Base-by-base conservation (phyloP, 1,139 yeast genomes). In the Yamadazyma spencermartinsiae region DNA sequence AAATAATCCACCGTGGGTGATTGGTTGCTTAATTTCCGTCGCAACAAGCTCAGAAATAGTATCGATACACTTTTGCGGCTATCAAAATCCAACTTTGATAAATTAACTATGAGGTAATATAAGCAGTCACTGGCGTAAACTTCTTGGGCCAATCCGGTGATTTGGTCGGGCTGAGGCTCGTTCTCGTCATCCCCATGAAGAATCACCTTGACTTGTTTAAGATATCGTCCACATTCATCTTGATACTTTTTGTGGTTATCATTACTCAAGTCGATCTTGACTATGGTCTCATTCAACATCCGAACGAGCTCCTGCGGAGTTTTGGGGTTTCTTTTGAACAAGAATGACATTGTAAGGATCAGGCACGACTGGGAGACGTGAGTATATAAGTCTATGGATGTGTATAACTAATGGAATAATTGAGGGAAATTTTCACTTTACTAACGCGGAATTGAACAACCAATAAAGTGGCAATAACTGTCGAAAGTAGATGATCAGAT, bases 321-420 rank as follows among this genome's bases (percentile, higher is more conserved):
- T 61, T 88, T 88, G n/a, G 95, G 96, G 57, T 83, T 86, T 56
- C 96, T 75, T 51, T 88, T 86, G 73, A 92, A 90, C 53, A 92
- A 70, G 55, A 90, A 90, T 14, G 97, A 86, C 96, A 90, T 88
- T 4, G n/a, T 9, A 19, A 19, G 6, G 21, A 19, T 9, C 9
- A 19, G 21, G 21, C 21, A 10, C 29, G 14, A n/a, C 11, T 20
- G 21, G 21, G 21, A 19, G 21, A 19, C 9, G 9, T 19, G 6
- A 19, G 21, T 7, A 19, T n/a, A n/a, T n/a, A n/a, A n/a, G n/a
- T n/a, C n/a, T n/a, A n/a, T n/a, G n/a, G n/a, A n/a, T n/a, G n/a
- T n/a, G n/a, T n/a, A n/a, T n/a, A n/a, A n/a, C n/a, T n/a, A n/a
- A n/a, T n/a, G n/a, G n/a, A n/a, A n/a, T n/a, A n/a, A n/a, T n/a